These are phyloP conservation scores for Linum tenue DNA, from an alignment of 345 rosid genomes.

Conservation along the genomic window DNA sequence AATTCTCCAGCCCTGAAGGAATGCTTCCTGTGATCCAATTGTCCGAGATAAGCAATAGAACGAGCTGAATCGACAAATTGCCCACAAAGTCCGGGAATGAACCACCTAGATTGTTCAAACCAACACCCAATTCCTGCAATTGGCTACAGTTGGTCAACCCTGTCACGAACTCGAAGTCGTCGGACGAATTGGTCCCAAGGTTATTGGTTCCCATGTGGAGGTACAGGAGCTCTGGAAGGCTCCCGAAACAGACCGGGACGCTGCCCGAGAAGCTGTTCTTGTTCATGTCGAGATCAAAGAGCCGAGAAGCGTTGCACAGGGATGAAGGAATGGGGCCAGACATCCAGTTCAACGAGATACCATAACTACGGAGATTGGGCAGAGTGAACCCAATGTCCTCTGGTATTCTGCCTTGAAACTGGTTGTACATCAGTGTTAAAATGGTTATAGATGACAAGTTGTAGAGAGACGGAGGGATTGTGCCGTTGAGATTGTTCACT, in stretches of 20 bases:
- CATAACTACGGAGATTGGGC: not conserved
- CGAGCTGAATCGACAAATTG: not conserved
- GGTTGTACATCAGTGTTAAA: too few relatives aligned
- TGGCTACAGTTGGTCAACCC: slow-evolving; percentile 2
- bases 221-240: not conserved
- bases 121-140: not conserved
- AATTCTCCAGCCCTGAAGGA: slow-evolving; percentile 1
- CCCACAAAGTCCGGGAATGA: not conserved
- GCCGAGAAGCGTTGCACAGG: slow-evolving; percentile 2
- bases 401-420: slow-evolving; percentile 1
- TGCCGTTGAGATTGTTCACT: too few relatives aligned
- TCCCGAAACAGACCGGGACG: not conserved
- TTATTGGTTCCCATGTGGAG: not conserved
- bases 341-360: not conserved
- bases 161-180: not conserved
- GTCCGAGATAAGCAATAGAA: not conserved
- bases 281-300: not conserved
- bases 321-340: not conserved
- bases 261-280: not conserved
- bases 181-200: not conserved
- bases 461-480: too few relatives aligned
- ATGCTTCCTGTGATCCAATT: not conserved
- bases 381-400: not conserved
- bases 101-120: not conserved
- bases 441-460: too few relatives aligned